Base-by-base conservation (phyloP, 768 basidiomycete genomes). In the Pleurotus citrinopileatus region DNA sequence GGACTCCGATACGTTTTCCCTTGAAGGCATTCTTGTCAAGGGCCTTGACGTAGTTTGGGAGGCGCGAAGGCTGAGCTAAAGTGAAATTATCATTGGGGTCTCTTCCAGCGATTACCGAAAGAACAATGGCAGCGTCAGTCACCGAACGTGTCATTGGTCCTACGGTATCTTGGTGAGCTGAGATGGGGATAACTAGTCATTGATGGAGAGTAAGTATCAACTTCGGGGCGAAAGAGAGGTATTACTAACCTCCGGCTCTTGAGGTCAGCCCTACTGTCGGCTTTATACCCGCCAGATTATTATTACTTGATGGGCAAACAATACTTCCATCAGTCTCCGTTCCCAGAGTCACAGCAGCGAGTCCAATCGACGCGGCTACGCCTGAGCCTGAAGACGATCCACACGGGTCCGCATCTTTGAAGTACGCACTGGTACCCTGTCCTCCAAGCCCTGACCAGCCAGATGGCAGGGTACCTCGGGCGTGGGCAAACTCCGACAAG, bases 371-470 rank as follows among this genome's bases (percentile, higher is more conserved):
- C 2, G 77, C 69, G 17, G 78, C 72, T 25, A 82, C 70, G 2
- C 75, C 84, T 17, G 81, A 81, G 2, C 84, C 85, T 7, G 81
- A 77, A 0, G 81, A 82, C 1, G 80, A 83, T 1, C 83, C 82
- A 57, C 78, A 81, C 1, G 83, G 80, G 57, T 82, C 77, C 2
- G 71, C 77, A 12, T 72, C 71, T 0, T 77, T 76, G 53, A 71
- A 81, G 60, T 80, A 83, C 8, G 80, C 74, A 52, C 71, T 76
- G 2, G 71, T 77, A 40, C 67, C 63, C 64, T 83, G 82, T 3
- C 81, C 80, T n/a, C 76, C 74, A 36, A 81, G 72, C 13, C 78
- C 80, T n/a, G 80, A 82, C 79, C 81, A 85, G 9, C 82, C 83
- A 1, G 72, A 75, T 1, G 79, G 67, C 15, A 76, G 32, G 27